phyloP scores from a whole-genome alignment of 2,329 filamentous ascomycete genomes.

The Cryphonectria naterciae region DNA sequence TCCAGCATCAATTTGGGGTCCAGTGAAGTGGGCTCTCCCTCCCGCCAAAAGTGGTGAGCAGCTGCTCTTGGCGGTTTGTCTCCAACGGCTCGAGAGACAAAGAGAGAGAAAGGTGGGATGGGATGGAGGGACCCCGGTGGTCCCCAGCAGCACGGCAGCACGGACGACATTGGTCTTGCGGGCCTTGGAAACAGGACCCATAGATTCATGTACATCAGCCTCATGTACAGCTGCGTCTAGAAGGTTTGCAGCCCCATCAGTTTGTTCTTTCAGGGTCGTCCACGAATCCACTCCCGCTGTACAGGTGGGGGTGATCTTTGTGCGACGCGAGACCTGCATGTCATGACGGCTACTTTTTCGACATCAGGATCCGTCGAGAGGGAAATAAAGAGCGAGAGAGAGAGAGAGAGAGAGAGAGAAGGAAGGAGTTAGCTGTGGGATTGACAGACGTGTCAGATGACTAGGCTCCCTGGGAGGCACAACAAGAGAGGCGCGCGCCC shows the following conservation, averaged over 20 bases:
- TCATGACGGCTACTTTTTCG: constrained; percentile 13
- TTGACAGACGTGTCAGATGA: not conserved
- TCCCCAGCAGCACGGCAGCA: constrained; percentile 27
- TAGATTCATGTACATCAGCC: constrained; percentile 25
- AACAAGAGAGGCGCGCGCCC: not conserved
- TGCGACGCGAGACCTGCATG: constrained; percentile 29
- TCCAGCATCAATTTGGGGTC: constrained; percentile 26
- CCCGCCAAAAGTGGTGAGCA: constrained; percentile 18
- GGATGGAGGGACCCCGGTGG: constrained; percentile 15
- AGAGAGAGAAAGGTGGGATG: not conserved
- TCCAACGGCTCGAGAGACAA: constrained; percentile 23
- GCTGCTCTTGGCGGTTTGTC: constrained; percentile 14
- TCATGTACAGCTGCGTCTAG: constrained; percentile 26
- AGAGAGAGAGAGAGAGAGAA: too few relatives aligned
- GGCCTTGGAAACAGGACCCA: constrained; percentile 20
- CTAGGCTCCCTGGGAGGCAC: not conserved
- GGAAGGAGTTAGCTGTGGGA: not conserved
- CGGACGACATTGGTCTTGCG: constrained; percentile 23
- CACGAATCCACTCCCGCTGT: constrained; percentile 28
- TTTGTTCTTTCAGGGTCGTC: constrained; percentile 26
- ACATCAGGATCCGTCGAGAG: constrained; percentile 12
- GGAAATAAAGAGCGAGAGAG: not conserved
- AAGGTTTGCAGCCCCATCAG: constrained; percentile 24
- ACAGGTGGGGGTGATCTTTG: constrained; percentile 26
- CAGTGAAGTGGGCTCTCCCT: constrained; percentile 25